A percentile compares a stretch with the other conserved stretches of the same genome.
phyloP scores from a whole-genome alignment of 2,329 filamentous ascomycete species.

The Fusarium coffeatum region DNA sequence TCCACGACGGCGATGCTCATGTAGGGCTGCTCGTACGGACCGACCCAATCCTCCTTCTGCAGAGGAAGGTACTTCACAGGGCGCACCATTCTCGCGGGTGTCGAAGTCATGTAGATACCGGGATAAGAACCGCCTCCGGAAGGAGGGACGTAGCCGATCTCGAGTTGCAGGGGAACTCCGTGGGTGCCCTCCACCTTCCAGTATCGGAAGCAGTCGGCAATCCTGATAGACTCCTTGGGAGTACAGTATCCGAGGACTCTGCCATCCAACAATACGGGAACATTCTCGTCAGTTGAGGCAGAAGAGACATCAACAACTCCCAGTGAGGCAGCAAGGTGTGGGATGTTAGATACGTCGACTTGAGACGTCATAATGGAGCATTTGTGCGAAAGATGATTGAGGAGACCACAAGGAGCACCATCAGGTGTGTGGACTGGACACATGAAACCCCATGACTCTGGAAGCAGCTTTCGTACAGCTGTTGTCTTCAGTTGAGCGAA shows the following conservation, averaged over 20 bases:
- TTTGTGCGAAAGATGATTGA: conserved; percentile 96
- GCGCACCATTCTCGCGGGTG: conserved; percentile 86
- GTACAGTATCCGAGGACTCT: conserved; percentile 90
- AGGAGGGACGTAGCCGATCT: conserved; percentile 90
- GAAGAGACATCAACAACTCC: conserved; percentile 82
- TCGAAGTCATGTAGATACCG: conserved; percentile 92
- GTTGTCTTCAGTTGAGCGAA: conserved; percentile 98
- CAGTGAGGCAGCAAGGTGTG: conserved; percentile 77
- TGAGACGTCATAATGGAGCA: conserved; percentile 85
- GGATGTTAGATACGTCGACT: conserved; percentile 80
- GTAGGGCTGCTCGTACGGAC: conserved; percentile 95
- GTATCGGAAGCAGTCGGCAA: conserved; percentile 87
- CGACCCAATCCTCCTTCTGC: conserved; percentile 87
- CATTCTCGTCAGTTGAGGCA: conserved; percentile 82
- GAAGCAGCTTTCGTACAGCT: conserved; percentile 92
- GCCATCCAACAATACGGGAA: conserved; percentile 91
- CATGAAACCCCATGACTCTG: conserved; percentile 97
- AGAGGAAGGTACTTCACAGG: conserved; percentile 93
- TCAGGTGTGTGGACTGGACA: conserved; percentile 98
- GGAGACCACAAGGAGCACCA: conserved; percentile 90
- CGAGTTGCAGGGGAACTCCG: conserved; percentile 82
- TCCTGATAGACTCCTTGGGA: conserved; percentile 81
- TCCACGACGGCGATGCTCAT: conserved; percentile 97
- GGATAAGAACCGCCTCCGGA: conserved; percentile 95
- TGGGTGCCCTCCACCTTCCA: conserved; percentile 95